Evolutionary conservation across 1,284 basidiomycete species (phyloP), one percentile per base, ranked within the genome.

Genomic region (Neotropicomus parvogracilis): DNA sequence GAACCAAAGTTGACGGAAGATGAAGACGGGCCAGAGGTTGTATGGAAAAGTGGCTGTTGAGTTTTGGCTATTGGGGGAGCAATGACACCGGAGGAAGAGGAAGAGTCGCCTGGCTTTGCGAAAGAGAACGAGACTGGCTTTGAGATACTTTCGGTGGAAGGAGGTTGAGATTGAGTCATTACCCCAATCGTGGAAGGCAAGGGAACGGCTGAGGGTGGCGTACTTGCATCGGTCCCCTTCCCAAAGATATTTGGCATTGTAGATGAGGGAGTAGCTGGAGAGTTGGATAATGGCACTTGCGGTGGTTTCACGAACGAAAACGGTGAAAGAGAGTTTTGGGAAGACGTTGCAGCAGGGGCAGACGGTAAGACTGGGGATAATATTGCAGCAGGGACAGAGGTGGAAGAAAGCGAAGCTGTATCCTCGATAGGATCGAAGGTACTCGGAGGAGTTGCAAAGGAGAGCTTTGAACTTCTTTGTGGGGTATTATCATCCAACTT

Each of bases 1-100:
- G 48, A 34, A 32, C 57, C 57, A 49, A 72, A 71, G 41, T 44
- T 64, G 47, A 66, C 64, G n/a, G 49, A 14, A 35, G 51, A 44
- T 33, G 45, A 44, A 26, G 41, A 52, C 16, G 40, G 40, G 35
- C 29, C 24, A 12, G 49, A 31, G 4, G 40, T n/a, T 20, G 33
- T 28, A 16, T 48, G 49, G 29, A 54, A 50, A 28, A 20, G 27
- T 4, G 59, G 44, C 4, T 13, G 8, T 35, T 40, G 40, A n/a
- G 44, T 24, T 27, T 58, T 67, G 27, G 35, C 37, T 34, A 46
- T 17, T 29, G 39, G n/a, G 0, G 50, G 26, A 12, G 16, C 14
- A 19, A 41, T 6, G 32, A 31, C 31, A n/a, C 36, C 11, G 4
- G 51, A 20, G 3, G 51, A 28, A 14, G 50, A 40, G 3, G 50